phyloP scores from a whole-genome alignment of 2,329 filamentous ascomycete genomes.

The Dichotomopilus funicola region DNA sequence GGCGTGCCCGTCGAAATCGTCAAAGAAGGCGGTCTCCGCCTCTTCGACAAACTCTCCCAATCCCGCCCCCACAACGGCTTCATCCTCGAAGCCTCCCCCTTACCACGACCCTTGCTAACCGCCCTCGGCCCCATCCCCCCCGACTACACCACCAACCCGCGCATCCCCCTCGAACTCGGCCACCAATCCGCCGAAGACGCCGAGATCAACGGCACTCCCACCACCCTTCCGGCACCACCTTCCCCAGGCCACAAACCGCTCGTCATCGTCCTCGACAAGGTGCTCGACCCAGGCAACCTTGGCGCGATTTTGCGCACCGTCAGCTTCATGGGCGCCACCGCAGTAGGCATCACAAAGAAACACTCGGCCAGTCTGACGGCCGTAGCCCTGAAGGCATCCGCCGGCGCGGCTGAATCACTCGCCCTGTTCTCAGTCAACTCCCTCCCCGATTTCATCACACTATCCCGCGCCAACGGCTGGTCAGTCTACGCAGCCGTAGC shows the following conservation, averaged over 20 bases:
- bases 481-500: slow-evolving; percentile 70
- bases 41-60: slow-evolving; percentile 77
- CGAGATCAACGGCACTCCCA: slow-evolving; percentile 61
- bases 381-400: slow-evolving; percentile 77
- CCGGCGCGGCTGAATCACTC: slow-evolving; percentile 78
- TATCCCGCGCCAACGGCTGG: slow-evolving; percentile 70
- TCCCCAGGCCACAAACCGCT: slow-evolving; percentile 54
- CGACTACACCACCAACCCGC: slow-evolving; percentile 36
- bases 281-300: slow-evolving; percentile 82
- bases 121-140: slow-evolving; percentile 47
- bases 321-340: slow-evolving; percentile 84
- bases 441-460: slow-evolving; percentile 61
- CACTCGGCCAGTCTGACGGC: slow-evolving; percentile 69
- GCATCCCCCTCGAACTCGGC: slow-evolving; percentile 55
- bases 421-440: slow-evolving; percentile 64
- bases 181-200: slow-evolving; percentile 69
- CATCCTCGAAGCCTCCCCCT: slow-evolving; percentile 76
- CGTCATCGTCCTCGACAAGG: slow-evolving; percentile 66
- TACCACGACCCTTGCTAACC: slow-evolving; percentile 65
- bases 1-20: slow-evolving; percentile 54
- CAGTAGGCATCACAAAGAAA: slow-evolving; percentile 67
- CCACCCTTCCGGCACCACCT: slow-evolving; percentile 39
- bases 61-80: slow-evolving; percentile 85
- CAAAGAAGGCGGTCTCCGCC: slow-evolving; percentile 51
- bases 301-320: slow-evolving; percentile 84